A percentile compares a stretch with the other conserved stretches of the same genome.
These are phyloP conservation scores for Eucalyptus microcorys DNA, from an alignment of 345 rosid genomes.

Conservation along the genomic window DNA sequence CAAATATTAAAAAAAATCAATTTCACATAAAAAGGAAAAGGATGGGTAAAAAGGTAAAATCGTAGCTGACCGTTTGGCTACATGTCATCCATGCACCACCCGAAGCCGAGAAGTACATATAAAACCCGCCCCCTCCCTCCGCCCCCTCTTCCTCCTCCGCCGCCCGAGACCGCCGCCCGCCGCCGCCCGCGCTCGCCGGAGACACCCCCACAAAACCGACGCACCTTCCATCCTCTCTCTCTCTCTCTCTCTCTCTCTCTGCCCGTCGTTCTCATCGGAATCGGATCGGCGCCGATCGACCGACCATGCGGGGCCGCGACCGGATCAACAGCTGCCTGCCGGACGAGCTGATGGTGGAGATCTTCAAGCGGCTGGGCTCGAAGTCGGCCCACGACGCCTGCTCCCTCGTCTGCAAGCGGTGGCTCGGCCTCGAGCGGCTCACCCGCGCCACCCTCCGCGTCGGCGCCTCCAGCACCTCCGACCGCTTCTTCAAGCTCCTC, in stretches of 20 bases:
- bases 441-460: constrained; percentile 75
- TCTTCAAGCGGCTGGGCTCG: constrained; percentile 54
- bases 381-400: constrained; percentile 66
- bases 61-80: not conserved
- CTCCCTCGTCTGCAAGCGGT: constrained; percentile 87
- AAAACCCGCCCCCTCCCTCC: not conserved
- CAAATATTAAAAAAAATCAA: not conserved
- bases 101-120: not conserved
- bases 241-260: not conserved
- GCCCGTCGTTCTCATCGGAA: not conserved
- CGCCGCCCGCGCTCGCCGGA: not conserved
- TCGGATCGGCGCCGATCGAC: not conserved
- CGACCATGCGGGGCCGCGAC: constrained; percentile 58
- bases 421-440: constrained; percentile 72
- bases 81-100: not conserved
- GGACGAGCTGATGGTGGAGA: constrained; percentile 72
- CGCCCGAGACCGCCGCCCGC: not conserved
- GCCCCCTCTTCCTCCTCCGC: not conserved
- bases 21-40: not conserved
- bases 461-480: constrained; percentile 71
- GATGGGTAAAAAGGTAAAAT: not conserved
- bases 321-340: constrained; percentile 64
- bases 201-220: not conserved
- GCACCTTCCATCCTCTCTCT: not conserved
- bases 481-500: constrained; percentile 46